These are phyloP conservation scores for Acanthamoeba culbertsoni DNA, from an alignment of 208 protist genomes.

Conservation along the genomic window DNA sequence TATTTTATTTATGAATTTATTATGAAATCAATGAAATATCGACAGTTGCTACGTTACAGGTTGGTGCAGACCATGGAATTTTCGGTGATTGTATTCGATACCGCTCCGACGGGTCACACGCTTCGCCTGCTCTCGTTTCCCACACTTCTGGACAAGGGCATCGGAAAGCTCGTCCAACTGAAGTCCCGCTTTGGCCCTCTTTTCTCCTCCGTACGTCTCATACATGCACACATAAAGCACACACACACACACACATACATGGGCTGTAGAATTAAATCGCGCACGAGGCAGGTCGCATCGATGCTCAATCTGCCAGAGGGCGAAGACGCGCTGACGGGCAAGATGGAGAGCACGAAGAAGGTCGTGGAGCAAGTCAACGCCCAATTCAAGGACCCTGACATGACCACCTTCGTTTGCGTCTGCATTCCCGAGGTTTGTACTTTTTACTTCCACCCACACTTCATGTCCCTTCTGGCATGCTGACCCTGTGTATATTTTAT, in stretches of 20 bases:
- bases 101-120: constrained; percentile 98
- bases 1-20: background rate
- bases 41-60: no score
- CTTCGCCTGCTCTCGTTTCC: constrained; percentile 94
- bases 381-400: constrained; percentile 79
- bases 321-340: constrained; percentile 57
- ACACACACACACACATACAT: background rate
- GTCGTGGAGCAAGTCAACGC: constrained; percentile 67
- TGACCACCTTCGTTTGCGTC: constrained; percentile 97
- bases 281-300: background rate
- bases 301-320: background rate
- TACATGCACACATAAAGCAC: background rate
- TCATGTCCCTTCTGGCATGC: background rate
- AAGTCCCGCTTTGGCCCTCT: constrained; percentile 78
- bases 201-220: constrained; percentile 67
- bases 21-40: no score
- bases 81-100: constrained; percentile 98
- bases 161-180: constrained; percentile 82
- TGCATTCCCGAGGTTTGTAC: constrained; percentile 93
- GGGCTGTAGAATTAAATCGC: no score
- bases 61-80: constrained; percentile 89
- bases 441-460: background rate
- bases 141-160: constrained; percentile 80
- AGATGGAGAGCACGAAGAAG: constrained; percentile 61
- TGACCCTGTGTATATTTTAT: background rate